Base-by-base conservation (phyloP, 2,329 filamentous ascomycete genomes). In the Diatrype stigma region DNA sequence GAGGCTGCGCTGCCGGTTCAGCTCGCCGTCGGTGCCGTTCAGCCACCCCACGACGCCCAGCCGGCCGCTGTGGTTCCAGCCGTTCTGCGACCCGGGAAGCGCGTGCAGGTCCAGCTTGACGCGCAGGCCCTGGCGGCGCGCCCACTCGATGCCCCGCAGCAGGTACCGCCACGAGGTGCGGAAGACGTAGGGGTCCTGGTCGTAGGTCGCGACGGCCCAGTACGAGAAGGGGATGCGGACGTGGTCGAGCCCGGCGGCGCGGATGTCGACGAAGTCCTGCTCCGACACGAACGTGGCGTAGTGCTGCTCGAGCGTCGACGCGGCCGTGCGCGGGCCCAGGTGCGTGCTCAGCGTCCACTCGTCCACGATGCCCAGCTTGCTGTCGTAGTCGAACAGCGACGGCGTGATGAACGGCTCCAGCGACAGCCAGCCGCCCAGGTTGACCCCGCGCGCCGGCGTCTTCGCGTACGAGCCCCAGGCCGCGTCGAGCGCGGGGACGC, bases 201-300 rank as follows among this genome's bases (percentile, higher is more conserved):
- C 85, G 68, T 96, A 96, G 0, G 85, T 87, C 51, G 85, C 82
- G 2, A 97, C 85, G 0, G 92, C 90, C 94, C 94, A 99, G 75
- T 99, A 99, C 10, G 87, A 90, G 67, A 87, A 97, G 0, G 89
- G 91, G 49, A 99, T 96, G 49, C 94, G 87, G n/a, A 99, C 89
- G 66, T 99, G 94, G 66, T 99, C 94, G 44, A 99, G 82, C 0
- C 94, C 94, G 1, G 94, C 94, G 37, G 83, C 85, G 46, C 84
- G 84, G 53, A 99, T 96, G 38, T 93, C 87, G 50, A 78, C 77
- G 67, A 97, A 96, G 2, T 89, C 91, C 51, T 87, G 75, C 65
- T 95, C 90, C 0, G 82, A 92, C 42, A 97, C 84, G 64, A 96
- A 99, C 0, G 82, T 83, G 1, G 92, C 86, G 70, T 99, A 99